Percentiles rank a stretch among this genome's conserved stretches.
Conservation (phyloP, 164 flowering plant species). For the Stephania yunnanensis region DNA sequence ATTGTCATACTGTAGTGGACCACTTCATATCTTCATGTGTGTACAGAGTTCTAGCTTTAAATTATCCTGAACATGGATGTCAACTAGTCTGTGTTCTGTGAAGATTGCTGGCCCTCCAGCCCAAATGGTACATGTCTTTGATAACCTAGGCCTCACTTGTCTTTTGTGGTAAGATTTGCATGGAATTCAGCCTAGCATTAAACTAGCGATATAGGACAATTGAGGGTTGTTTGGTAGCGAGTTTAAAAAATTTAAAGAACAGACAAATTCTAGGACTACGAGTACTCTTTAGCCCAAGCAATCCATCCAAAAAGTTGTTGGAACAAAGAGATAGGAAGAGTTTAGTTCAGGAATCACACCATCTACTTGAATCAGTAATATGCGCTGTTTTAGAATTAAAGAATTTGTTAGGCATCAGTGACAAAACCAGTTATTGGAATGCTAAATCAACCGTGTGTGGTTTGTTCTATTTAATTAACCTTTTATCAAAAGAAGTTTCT, state of each 20-base stretch:
- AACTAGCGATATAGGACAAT: not conserved
- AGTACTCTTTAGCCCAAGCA: not conserved
- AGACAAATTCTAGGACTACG: not conserved
- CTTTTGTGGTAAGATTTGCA: not conserved
- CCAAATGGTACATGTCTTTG: not conserved
- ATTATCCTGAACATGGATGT: not conserved
- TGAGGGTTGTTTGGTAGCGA: not conserved
- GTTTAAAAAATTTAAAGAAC: not conserved
- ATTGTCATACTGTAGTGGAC: not conserved
- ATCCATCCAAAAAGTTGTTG: not conserved
- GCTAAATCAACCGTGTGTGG: no score
- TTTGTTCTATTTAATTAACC: no score
- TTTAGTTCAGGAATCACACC: no score
- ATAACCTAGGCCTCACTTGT: not conserved
- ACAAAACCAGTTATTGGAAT: no score
- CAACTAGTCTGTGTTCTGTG: not conserved
- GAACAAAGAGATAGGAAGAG: no score
- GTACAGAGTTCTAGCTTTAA: not conserved
- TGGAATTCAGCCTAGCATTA: not conserved
- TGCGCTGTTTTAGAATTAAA: no score
- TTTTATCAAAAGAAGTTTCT: no score
- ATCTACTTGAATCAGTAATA: no score
- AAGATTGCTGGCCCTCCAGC: not conserved
- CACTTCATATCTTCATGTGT: not conserved
- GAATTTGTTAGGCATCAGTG: no score